Evolutionary conservation across 176 grass and related monocot genomes (phyloP).

Genomic region (Zea mays): Zm-B73-REFERENCE-NAM-5.0 NC_050097.1:200965001-200965500

Average conservation of each 20-base stretch:
- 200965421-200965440: constrained; percentile 84
- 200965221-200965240: background rate
- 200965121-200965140: background rate
- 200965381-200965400: constrained; percentile 40
- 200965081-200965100: background rate
- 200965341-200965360: constrained; percentile 86
- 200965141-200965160: background rate
- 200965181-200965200: background rate
- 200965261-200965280: background rate
- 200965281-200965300: background rate
- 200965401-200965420: constrained; percentile 82
- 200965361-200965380: constrained; percentile 74
- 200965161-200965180: background rate
- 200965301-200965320: constrained; percentile 77
- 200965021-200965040: constrained; percentile 4
- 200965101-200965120: background rate
- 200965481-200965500: constrained; percentile 68
- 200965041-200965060: background rate
- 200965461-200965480: constrained; percentile 85
- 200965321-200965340: constrained; percentile 87
- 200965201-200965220: background rate
- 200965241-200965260: background rate
- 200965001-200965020: background rate
- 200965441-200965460: constrained; percentile 75
- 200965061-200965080: background rate